A percentile compares a stretch with the other conserved stretches of the same genome.
Conservation (phyloP, 805 yeast species). For the Tetrapisispora iriomotensis region DNA sequence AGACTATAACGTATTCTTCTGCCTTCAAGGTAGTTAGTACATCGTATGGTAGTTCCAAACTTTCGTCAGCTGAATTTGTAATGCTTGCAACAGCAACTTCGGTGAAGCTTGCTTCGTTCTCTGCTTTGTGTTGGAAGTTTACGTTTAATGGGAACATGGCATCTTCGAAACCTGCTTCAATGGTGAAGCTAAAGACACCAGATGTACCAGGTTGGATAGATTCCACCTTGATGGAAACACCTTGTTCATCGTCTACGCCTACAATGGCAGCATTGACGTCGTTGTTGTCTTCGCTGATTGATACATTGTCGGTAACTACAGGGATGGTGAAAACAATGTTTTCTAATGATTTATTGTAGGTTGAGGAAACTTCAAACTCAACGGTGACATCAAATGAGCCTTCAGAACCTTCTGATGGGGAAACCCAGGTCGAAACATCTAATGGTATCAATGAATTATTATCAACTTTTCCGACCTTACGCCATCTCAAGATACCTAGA, state of each 20-base stretch:
- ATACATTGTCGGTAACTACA: constrained; percentile 45
- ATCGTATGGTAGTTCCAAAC: constrained; percentile 60
- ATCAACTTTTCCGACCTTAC: constrained; percentile 55
- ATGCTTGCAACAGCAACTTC: constrained; percentile 55
- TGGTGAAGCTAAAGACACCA: constrained; percentile 72
- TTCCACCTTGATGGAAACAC: constrained; percentile 56
- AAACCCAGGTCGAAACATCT: constrained; percentile 76
- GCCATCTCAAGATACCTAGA: constrained; percentile 90
- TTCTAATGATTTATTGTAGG: constrained; percentile 37
- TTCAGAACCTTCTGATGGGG: constrained; percentile 43
- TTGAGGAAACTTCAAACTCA: constrained; percentile 68
- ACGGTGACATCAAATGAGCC: constrained; percentile 65
- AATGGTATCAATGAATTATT: constrained; percentile 52
- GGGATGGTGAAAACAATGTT: constrained; percentile 53
- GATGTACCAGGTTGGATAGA: constrained; percentile 42
- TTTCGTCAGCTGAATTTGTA: constrained; percentile 38
- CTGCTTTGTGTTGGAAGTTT: constrained; percentile 42
- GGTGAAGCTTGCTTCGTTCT: constrained; percentile 41
- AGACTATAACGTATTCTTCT: constrained; percentile 50
- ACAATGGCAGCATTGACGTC: constrained; percentile 47
- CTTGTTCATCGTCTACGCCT: constrained; percentile 51
- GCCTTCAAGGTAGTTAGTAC: constrained; percentile 46
- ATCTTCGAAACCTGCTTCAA: constrained; percentile 71
- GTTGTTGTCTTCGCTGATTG: constrained; percentile 38
- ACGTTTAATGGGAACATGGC: constrained; percentile 81